These are phyloP conservation scores for Filobasidium wieringae DNA, from an alignment of 768 basidiomycete genomes.

Conservation along the genomic window DNA sequence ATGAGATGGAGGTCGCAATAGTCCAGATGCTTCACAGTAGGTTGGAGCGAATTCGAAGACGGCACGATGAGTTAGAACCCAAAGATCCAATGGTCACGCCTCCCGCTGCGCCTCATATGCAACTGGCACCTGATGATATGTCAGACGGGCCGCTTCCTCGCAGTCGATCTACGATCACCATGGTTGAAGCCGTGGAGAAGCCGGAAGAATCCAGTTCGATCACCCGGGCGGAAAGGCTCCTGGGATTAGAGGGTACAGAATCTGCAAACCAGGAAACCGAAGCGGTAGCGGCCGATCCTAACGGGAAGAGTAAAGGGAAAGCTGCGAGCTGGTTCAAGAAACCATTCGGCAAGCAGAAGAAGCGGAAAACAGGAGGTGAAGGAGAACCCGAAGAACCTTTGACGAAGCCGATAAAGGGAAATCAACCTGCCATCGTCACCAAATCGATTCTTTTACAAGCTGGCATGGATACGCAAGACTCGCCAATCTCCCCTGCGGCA, in stretches of 20 bases:
- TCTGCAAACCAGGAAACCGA: constrained; percentile 2
- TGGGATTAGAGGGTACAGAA: constrained; percentile 9
- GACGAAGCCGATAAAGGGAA: background rate
- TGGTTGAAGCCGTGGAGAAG: constrained; percentile 22
- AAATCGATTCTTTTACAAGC: background rate
- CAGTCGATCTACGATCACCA: constrained; percentile 36
- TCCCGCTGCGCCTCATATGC: background rate
- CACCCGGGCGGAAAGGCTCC: constrained; percentile 1
- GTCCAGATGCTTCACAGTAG: constrained; percentile 39
- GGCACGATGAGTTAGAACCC: constrained; percentile 43
- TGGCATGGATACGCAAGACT: background rate
- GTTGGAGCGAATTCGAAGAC: constrained; percentile 40
- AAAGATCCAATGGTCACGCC: constrained; percentile 4
- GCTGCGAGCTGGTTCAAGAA: constrained; percentile 36
- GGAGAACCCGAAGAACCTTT: constrained; percentile 1
- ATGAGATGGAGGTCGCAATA: constrained; percentile 34
- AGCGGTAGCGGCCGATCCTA: background rate
- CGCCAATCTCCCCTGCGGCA: background rate
- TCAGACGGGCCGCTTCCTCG: constrained; percentile 17
- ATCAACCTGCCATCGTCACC: constrained; percentile 15
- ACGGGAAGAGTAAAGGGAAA: constrained; percentile 16
- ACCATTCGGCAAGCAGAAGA: constrained; percentile 28
- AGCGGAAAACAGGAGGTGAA: constrained; percentile 16
- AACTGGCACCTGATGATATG: constrained; percentile 12
- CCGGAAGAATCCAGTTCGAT: background rate